Conservation (phyloP, 306 rosid genomes). For the Begonia masoniana region DNA sequence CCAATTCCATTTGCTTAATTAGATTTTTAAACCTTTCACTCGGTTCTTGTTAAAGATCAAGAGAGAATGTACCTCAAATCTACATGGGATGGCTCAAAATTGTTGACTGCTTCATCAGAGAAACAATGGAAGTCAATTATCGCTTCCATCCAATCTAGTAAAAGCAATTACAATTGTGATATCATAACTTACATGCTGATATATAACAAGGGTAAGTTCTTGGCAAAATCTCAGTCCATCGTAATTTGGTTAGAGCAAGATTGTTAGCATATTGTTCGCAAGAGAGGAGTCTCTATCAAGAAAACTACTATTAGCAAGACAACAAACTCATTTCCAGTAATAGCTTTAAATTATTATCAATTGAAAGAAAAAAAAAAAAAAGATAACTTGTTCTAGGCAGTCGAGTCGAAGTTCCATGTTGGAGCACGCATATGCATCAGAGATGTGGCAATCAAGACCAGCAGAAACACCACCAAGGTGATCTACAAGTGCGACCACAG, state of each 20-base stretch:
- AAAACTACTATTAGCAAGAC: neutral
- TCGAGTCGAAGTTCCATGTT: constrained; percentile 49
- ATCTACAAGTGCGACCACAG: constrained; percentile 70
- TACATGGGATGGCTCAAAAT: constrained; percentile 20
- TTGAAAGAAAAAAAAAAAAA: neutral
- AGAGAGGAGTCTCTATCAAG: constrained; percentile 38
- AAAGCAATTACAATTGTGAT: constrained; percentile 6
- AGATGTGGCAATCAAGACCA: constrained; percentile 41
- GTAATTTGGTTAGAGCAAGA: constrained; percentile 35
- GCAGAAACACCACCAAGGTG: constrained; percentile 82
- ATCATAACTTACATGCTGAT: constrained; percentile 30
- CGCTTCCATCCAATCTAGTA: constrained; percentile 3
- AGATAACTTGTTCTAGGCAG: constrained; percentile 59
- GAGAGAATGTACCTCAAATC: constrained; percentile 17
- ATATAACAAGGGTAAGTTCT: constrained; percentile 40
- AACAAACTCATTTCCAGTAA: neutral
- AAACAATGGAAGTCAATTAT: neutral
- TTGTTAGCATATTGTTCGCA: constrained; percentile 58
- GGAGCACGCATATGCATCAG: constrained; percentile 40
- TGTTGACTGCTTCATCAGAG: constrained; percentile 9
- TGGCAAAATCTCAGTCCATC: constrained; percentile 45
- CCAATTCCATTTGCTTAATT: neutral
- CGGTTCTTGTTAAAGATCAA: neutral
- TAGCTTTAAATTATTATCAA: neutral
- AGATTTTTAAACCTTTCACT: neutral